A percentile compares a stretch with the other conserved stretches of the same genome.
phyloP scores from a whole-genome alignment of 2,329 filamentous ascomycete species.

The Neopestalotiopsis clavispora region DNA sequence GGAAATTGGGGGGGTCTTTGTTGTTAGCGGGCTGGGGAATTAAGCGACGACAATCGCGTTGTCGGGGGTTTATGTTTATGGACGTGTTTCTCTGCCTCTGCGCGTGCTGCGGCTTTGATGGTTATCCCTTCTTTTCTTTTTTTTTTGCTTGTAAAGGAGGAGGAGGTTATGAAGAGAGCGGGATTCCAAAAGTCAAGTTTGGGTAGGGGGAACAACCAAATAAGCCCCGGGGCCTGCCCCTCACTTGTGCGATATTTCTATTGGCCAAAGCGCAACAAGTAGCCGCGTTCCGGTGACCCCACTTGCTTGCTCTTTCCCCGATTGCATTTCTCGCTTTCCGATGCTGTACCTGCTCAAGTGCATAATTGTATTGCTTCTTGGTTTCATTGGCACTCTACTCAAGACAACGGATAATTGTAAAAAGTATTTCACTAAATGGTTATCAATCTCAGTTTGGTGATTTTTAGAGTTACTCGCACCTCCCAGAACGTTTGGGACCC shows the following conservation, averaged over 20 bases:
- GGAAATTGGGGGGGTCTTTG: background rate
- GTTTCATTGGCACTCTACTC: background rate
- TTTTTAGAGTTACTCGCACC: too few relatives aligned
- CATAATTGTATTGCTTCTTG: slow-evolving; percentile 10
- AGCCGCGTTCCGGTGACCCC: background rate
- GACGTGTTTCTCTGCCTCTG: background rate
- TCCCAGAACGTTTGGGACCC: too few relatives aligned
- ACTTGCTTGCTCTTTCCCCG: background rate
- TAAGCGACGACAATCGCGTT: slow-evolving; percentile 12
- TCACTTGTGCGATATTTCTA: background rate
- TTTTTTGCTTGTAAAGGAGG: slow-evolving; percentile 18
- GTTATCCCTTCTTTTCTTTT: background rate
- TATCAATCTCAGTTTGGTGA: too few relatives aligned
- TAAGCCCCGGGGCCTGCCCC: background rate
- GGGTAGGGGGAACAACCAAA: background rate
- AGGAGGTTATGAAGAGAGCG: slow-evolving; percentile 15
- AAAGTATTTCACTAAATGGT: too few relatives aligned
- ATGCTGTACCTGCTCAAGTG: slow-evolving; percentile 7
- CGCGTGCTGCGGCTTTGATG: background rate
- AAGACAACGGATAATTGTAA: too few relatives aligned
- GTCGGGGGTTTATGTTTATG: slow-evolving; percentile 13
- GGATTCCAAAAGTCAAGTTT: slow-evolving; percentile 3
- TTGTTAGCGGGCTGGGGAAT: slow-evolving; percentile 1
- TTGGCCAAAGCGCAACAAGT: background rate
- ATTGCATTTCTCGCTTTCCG: slow-evolving; percentile 11